Percentiles rank a stretch among this genome's conserved stretches.
phyloP scores from a whole-genome alignment of 2,329 filamentous ascomycete species.

The Sarocladium kiliense region DNA sequence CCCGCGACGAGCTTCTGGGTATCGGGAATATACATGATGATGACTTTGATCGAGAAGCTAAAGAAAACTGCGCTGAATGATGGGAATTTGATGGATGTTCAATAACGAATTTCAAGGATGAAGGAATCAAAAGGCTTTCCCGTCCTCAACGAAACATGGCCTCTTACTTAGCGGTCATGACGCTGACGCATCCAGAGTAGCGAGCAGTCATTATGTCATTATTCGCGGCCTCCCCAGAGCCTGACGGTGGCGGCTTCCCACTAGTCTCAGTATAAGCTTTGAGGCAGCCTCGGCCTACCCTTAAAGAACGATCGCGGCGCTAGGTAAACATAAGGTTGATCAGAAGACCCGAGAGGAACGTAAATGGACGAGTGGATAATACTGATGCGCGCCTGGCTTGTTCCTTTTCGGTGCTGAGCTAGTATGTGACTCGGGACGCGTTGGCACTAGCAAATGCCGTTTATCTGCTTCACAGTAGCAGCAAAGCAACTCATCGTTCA shows the following conservation, averaged over 20 bases:
- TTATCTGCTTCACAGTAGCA: neutral
- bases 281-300: too few relatives aligned
- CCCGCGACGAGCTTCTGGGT: slow-evolving; percentile 14
- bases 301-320: too few relatives aligned
- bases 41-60: too few relatives aligned
- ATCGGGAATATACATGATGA: slow-evolving; percentile 16
- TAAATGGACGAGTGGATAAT: too few relatives aligned
- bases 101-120: neutral
- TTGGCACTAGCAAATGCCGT: too few relatives aligned
- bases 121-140: neutral
- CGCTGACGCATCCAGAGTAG: neutral
- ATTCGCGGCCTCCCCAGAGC: neutral
- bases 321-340: too few relatives aligned
- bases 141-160: too few relatives aligned
- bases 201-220: neutral
- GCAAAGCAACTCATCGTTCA: neutral
- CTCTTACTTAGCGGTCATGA: neutral
- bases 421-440: too few relatives aligned
- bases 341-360: too few relatives aligned
- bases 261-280: neutral
- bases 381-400: too few relatives aligned
- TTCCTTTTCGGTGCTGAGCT: too few relatives aligned
- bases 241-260: neutral
- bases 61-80: too few relatives aligned
- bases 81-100: neutral